These are phyloP conservation scores for Phytopythium montanum DNA, from an alignment of 352 stramenopile species.

Conservation along the genomic window DNA sequence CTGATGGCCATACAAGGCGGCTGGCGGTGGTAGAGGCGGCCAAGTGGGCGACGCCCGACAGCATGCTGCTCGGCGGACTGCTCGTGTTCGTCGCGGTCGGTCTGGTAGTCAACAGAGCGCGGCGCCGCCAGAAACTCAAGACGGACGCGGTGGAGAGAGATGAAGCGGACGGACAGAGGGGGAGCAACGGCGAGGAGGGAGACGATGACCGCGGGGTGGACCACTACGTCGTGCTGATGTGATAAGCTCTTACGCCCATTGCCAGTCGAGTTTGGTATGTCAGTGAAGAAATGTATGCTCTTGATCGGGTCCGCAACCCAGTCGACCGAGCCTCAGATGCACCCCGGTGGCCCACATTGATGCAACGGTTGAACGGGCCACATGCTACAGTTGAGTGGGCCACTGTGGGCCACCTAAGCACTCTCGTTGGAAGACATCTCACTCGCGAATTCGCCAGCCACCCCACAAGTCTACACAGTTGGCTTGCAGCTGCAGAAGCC, in stretches of 20 bases:
- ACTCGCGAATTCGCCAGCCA: no score
- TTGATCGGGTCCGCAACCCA: no score
- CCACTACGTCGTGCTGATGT: slow-evolving; percentile 3
- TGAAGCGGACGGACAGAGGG: not conserved
- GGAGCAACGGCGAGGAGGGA: no score
- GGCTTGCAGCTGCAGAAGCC: no score
- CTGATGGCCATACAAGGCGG: not conserved
- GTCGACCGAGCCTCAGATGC: no score
- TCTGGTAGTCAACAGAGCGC: not conserved
- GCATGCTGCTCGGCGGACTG: not conserved
- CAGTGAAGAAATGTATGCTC: no score
- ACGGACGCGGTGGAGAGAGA: not conserved
- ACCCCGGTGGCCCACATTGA: no score
- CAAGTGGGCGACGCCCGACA: not conserved
- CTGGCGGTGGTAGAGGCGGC: not conserved
- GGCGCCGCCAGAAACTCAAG: slow-evolving; percentile 2
- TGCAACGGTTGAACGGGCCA: no score
- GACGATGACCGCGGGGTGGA: not conserved
- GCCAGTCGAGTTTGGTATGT: not conserved
- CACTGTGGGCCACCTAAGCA: no score
- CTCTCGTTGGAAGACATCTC: no score
- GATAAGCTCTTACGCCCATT: not conserved
- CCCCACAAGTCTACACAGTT: no score
- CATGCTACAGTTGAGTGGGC: no score
- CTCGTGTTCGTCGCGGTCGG: slow-evolving; percentile 3